Evolutionary conservation across 495 filamentous ascomycete species (phyloP), one percentile per base, ranked within the genome.

Genomic region (Astrothelium subdiscretum): DNA sequence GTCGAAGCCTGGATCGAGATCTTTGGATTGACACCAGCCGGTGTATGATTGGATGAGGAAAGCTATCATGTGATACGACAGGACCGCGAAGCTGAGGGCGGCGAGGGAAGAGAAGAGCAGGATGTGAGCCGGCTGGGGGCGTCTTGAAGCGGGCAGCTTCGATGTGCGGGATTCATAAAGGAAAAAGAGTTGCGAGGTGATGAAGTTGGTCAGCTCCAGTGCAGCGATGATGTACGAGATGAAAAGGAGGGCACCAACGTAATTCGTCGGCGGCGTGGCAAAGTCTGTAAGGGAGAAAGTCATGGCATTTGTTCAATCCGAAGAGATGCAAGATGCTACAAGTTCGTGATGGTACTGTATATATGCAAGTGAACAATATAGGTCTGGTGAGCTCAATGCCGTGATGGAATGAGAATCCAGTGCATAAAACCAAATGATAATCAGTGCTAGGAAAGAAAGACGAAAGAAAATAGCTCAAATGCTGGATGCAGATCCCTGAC

Each of bases 181-280:
- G 18, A 26, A n/a, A 24, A 60, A 15, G 43, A 67, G 58, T 22
- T 59, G 62, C 40, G 44, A 10, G n/a, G 62, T 38, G 18, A 67
- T 43, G 8, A 65, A 3, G 32, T 31, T 32, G 27, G 62, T 67
- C 40, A 67, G 54, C 20, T 60, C 44, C 32, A 69, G 65, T 8
- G 67, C 67, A 4, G 62, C 62, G 27, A 66, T 27, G 42, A 61
- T 67, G 52, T 65, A 69, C 18, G 57, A 5, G 64, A 64, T 65
- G 60, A 69, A 67, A 38, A 69, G 57, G 22, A 57, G 22, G 3
- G 67, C 62, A 31, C 67, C 60, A 54, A 61, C 20, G 29, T 63
- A 61, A 48, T 65, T 65, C 13, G 29, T 27, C 1, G 40, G 40
- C n/a, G 31, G 57, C 15, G 10, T 59, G 57, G 31, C 22, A n/a